Evolutionary conservation across 371 early-diverging fungal species (phyloP), one percentile per base, ranked within the genome.

Genomic region (Mortierella sp.): DNA sequence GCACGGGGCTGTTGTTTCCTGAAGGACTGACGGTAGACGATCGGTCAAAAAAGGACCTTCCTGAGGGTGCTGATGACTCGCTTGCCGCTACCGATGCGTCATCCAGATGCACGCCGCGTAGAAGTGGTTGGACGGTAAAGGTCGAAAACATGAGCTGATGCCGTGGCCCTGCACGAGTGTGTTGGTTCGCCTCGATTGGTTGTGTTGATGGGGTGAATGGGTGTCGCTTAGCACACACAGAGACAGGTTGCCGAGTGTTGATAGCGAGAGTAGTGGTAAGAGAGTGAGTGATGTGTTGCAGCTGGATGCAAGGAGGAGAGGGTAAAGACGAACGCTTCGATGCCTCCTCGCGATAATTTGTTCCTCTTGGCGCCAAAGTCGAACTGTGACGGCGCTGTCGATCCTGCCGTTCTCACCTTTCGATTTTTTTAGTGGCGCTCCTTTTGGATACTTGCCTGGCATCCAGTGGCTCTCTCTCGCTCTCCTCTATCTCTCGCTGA

Each of bases 71-170:
- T 55, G 75, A 73, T 54, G 74, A 71, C 51, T 59, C 76, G 61
- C 61, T 61, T 19, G 40, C 74, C 11, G 74, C 75, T 26, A 69
- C 72, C 0, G 77, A 73, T 26, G 71, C 73, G 21, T 81, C 86
- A 76, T 86, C 86, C 9, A 86, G 54, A 55, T 76, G 79, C 57
- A 79, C 82, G 8, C 86, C 86, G 26, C 82, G 78, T 21, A 86
- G 75, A 34, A 86, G 82, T 2, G 79, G 79, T 71, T 86, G 86
- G 26, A 79, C 86, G 11, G 86, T 76, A 61, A 79, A 86, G 1
- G 82, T 79, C 21, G 67, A 46, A 72, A 71, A 79, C 82, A 86
- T 86, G 54, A 26, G 34, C 73, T 53, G 31, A 64, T 40, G 73
- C 53, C 55, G 26, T n/a, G 71, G 57, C 16, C 34, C 61, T 19